Evolutionary conservation across 176 grass and related monocot genomes (phyloP), one percentile per base, ranked within the genome.

Genomic region (Secale cereale): DNA sequence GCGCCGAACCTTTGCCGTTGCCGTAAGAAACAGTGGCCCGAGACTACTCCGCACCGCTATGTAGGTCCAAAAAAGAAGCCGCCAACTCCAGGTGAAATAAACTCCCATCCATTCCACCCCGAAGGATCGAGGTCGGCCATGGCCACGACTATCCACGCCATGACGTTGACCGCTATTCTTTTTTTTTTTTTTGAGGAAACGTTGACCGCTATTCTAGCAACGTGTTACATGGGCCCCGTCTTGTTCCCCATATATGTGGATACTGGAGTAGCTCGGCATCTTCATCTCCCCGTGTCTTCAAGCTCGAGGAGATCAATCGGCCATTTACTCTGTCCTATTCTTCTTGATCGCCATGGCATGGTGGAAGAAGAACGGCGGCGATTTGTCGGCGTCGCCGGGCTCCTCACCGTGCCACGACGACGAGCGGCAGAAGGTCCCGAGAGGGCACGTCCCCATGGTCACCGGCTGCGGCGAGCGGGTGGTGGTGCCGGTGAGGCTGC

Each of bases 401-500:
- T 0, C 46, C 15, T 50, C 46, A 5, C 46, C 4, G 1, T 16
- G 15, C 46, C 5, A 6, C 15, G 14, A 6, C 46, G 46, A 50
- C 46, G 46, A 50, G 46, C 46, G 46, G 4, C 1, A 45, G 4
- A 77, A 48, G 46, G 66, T 79, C 1, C 82, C 66, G 3, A 79
- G 19, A 26, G 89, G 89, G 3, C 65, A 89, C 59, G 80, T 89
- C 3, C 92, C 92, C 6, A 86, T 91, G 79, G 79, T 93, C 17
- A 74, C 80, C 41, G 66, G 76, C 9, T 76, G 14, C 3, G 82
- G 63, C 39, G 77, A 94, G 81, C 89, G 83, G 4, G 78, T 97
- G 77, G 22, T 89, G 81, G 90, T 97, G 74, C 90, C 86, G 16
- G 87, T 89, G 37, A 70, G 64, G 45, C 77, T 90, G n/a, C 84